These are phyloP conservation scores for Starmerella sp. DNA, from an alignment of 805 yeast species.

Conservation along the genomic window DNA sequence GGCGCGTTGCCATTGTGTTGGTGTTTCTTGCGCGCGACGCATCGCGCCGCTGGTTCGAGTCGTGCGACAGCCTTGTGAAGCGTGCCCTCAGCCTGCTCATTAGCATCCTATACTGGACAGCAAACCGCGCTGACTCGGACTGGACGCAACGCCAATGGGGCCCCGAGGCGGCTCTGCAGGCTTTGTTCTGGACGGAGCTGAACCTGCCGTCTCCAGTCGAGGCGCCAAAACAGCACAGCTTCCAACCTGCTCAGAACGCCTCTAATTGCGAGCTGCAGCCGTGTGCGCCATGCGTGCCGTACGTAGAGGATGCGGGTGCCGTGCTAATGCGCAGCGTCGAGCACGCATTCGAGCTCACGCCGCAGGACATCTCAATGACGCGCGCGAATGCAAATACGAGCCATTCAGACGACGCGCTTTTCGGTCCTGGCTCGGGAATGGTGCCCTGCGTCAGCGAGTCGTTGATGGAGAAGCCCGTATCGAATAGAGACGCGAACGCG, in stretches of 20 bases:
- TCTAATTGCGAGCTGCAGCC: no score
- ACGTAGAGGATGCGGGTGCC: no score
- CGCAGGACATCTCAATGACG: background rate
- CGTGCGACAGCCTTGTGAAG: background rate
- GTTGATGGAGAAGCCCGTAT: background rate
- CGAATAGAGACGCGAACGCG: no score
- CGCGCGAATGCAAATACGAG: no score
- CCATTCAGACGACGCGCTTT: background rate
- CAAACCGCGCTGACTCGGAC: background rate
- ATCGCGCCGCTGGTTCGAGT: background rate
- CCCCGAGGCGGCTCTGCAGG: slow-evolving; percentile 2
- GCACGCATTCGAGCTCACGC: background rate
- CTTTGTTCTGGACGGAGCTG: slow-evolving; percentile 1
- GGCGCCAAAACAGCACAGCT: background rate
- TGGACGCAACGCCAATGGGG: slow-evolving; percentile 9
- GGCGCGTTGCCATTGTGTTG: background rate
- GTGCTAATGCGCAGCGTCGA: background rate
- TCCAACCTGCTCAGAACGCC: no score
- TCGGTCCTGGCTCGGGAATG: background rate
- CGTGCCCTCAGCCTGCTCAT: background rate
- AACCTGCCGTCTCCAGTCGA: background rate
- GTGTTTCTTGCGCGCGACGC: background rate
- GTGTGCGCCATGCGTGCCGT: no score
- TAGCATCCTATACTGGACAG: slow-evolving; percentile 8
- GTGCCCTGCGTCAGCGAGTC: background rate